Percentiles rank a stretch among this genome's conserved stretches.
Evolutionary conservation across 1,284 basidiomycete genomes (phyloP).

Genomic region (Leccinum pachyderme): DNA sequence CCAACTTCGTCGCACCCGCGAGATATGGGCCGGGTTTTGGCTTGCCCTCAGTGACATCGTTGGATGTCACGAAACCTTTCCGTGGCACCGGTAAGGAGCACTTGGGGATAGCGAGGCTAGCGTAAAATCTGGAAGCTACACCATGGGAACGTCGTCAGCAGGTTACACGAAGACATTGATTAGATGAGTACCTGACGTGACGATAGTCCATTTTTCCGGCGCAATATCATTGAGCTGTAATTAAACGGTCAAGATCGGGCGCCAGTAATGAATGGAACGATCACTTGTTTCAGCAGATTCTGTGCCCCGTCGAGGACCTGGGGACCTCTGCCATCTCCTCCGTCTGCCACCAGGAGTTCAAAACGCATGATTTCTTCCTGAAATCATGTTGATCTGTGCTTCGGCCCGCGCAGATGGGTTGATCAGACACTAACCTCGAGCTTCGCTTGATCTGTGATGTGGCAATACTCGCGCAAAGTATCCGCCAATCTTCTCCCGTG

Average conservation of each 20-base stretch:
- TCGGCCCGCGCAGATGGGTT: neutral
- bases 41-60: constrained; percentile 74
- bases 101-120: constrained; percentile 58
- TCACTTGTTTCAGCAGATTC: constrained; percentile 48
- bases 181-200: constrained; percentile 61
- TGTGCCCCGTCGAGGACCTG: constrained; percentile 53
- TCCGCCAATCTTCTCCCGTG: constrained; percentile 76
- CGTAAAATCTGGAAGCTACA: constrained; percentile 66
- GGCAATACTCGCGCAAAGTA: constrained; percentile 68
- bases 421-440: constrained; percentile 44
- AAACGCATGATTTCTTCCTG: constrained; percentile 64
- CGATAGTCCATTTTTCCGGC: constrained; percentile 65
- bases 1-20: constrained; percentile 54
- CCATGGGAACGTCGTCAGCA: neutral
- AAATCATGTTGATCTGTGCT: neutral
- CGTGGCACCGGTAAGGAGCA: constrained; percentile 57
- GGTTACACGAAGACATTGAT: neutral
- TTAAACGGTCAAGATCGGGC: constrained; percentile 4
- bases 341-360: constrained; percentile 52
- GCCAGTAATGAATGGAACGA: neutral
- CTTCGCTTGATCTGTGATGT: constrained; percentile 53
- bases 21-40: constrained; percentile 82
- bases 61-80: constrained; percentile 64
- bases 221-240: constrained; percentile 34
- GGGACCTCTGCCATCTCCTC: constrained; percentile 51